Base-by-base conservation (phyloP, 2,329 filamentous ascomycete species). In the Penicillium thymicola region DNA sequence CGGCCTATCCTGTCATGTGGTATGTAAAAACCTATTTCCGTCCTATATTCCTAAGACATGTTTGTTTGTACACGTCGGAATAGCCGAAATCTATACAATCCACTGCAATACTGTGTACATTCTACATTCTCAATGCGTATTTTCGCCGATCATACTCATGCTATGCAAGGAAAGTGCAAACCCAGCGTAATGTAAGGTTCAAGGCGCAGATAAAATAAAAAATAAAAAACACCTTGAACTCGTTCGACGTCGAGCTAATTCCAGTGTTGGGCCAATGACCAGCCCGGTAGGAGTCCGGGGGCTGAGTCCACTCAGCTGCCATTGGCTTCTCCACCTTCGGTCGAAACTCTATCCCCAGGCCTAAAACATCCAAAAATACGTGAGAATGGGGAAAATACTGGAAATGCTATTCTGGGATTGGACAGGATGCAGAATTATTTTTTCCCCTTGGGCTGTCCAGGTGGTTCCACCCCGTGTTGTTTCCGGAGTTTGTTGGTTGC, bases 321-420 rank as follows among this genome's bases (percentile, higher is more conserved):
- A 46, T 55, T 55, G 42, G 53, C 16, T 30, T 49, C 44, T 30
- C 48, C 41, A 55, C 34, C 16, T 18, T 28, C 41, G 47, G 34
- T n/a, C 21, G 18, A 41, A 55, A 52, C 54, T 32, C 41, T 52
- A 52, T 45, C 54, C 54, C 54, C 54, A 51, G 54, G 48, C 48
- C 51, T 36, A 38, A 56, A 56, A 42, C 54, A 56, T 46, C 34
- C n/a, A 23, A 4, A 27, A 34, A 34, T 42, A 8, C 13, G 21
- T 11, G 16, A 16, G 18, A 50, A 50, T 54, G 27, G 44, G 21
- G 44, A 23, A 16, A 36, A 36, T 36, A 28, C 28, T 21, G 37
- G 13, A 11, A 36, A 28, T 36, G 21, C 28, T 34, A 11, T 30
- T n/a, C 28, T 49, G 16, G 21, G 51, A 54, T 54, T 54, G 51